Conservation (phyloP, 2,329 filamentous ascomycete species). For the Colletotrichum abscissum region DNA sequence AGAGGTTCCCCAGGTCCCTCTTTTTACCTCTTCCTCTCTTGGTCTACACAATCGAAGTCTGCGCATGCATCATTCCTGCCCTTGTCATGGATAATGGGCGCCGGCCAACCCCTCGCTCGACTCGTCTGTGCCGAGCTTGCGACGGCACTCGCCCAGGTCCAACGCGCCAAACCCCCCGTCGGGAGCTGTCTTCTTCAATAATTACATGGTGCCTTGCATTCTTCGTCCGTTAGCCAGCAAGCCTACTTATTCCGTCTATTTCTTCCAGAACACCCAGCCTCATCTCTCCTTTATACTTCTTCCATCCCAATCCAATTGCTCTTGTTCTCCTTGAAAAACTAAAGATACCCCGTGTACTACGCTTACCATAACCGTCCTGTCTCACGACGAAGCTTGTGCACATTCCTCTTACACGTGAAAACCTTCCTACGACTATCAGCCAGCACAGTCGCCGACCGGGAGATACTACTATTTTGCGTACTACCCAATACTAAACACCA, state of each 20-base stretch:
- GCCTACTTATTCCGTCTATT: not conserved
- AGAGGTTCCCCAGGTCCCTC: slow-evolving; percentile 10
- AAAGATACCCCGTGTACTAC: slow-evolving; percentile 18
- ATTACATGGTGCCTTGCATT: slow-evolving; percentile 9
- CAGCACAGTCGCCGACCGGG: not conserved
- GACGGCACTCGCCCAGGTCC: slow-evolving; percentile 23
- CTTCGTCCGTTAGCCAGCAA: not conserved
- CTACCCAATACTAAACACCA: slow-evolving; percentile 13
- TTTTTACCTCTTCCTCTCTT: slow-evolving; percentile 25
- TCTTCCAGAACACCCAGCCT: slow-evolving; percentile 17
- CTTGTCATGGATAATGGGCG: slow-evolving; percentile 31
- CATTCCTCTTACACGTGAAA: slow-evolving; percentile 33
- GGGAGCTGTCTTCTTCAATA: not conserved
- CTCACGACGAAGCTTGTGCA: slow-evolving; percentile 7
- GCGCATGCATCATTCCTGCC: slow-evolving; percentile 32
- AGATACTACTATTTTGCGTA: not conserved
- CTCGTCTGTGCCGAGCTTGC: slow-evolving; percentile 33
- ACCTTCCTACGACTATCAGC: slow-evolving; percentile 1
- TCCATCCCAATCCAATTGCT: slow-evolving; percentile 6
- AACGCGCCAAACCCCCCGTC: not conserved
- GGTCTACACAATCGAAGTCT: not conserved
- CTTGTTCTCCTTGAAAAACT: not conserved
- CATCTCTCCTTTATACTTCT: not conserved
- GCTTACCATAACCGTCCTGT: slow-evolving; percentile 21
- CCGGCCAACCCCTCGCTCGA: slow-evolving; percentile 21